Percentiles rank a stretch among this genome's conserved stretches.
These are phyloP conservation scores for Russula abietina DNA, from an alignment of 768 basidiomycete species.

Conservation along the genomic window DNA sequence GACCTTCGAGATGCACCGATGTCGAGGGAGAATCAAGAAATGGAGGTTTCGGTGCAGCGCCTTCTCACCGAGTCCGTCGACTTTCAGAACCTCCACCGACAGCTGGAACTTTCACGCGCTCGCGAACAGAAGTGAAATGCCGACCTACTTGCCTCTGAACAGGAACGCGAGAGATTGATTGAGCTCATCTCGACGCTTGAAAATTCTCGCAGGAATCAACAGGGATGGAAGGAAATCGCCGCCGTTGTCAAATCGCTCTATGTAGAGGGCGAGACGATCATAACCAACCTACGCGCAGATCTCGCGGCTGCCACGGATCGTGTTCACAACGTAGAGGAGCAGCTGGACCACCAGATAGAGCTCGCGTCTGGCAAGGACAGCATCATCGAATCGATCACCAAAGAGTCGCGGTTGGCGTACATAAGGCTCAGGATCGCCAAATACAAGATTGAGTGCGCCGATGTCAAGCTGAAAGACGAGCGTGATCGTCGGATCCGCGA, in stretches of 20 bases:
- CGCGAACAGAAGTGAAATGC: slow-evolving; percentile 1
- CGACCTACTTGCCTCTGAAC: slow-evolving; percentile 1
- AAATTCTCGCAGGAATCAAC: background rate
- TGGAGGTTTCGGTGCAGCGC: background rate
- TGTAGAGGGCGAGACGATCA: background rate
- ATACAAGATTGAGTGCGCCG: background rate
- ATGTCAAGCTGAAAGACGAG: background rate
- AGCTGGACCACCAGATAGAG: background rate
- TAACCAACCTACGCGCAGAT: background rate
- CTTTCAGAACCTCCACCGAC: background rate
- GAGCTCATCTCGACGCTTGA: slow-evolving; percentile 1
- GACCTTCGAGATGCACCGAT: background rate
- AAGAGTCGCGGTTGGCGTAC: background rate
- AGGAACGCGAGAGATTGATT: background rate
- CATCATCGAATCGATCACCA: background rate
- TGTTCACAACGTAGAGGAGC: background rate
- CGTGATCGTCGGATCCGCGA: background rate
- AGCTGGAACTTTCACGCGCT: background rate
- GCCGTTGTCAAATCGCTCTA: background rate
- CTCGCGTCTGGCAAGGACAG: slow-evolving; percentile 1
- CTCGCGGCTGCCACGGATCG: background rate
- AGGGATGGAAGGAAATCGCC: background rate
- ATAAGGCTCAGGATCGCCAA: background rate
- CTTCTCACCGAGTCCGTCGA: background rate
- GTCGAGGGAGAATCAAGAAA: background rate